These are phyloP conservation scores for Eutrema salsugineum DNA, from an alignment of 441 rosid species.

Conservation along the genomic window DNA sequence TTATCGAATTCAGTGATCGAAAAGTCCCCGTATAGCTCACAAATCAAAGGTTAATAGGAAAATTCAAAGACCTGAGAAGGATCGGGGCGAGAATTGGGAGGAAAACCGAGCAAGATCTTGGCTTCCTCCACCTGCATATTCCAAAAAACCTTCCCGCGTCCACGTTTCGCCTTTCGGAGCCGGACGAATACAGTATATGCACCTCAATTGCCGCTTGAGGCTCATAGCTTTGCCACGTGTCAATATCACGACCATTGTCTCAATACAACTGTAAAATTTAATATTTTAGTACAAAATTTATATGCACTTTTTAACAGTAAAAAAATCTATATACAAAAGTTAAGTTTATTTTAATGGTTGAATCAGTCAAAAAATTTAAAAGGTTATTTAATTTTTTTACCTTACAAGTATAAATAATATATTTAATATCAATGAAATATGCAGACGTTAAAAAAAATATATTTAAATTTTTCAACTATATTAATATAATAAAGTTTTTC, in stretches of 20 bases:
- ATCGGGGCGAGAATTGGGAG: constrained; percentile 57
- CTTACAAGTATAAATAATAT: no score
- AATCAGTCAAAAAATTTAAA: no score
- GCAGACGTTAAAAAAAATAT: no score
- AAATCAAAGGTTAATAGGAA: neutral
- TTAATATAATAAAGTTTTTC: no score
- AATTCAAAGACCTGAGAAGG: constrained; percentile 45
- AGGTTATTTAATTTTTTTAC: no score
- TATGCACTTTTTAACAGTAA: no score
- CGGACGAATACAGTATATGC: neutral
- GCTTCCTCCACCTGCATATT: constrained; percentile 78
- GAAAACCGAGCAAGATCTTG: constrained; percentile 62
- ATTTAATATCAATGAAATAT: no score
- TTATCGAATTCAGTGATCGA: neutral
- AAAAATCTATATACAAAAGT: no score
- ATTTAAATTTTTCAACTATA: no score
- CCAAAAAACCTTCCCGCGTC: constrained; percentile 13
- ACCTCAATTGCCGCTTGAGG: neutral
- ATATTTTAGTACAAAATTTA: no score
- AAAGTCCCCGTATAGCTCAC: neutral
- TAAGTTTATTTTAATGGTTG: no score
- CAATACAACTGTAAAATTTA: no score
- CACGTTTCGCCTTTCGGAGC: neutral
- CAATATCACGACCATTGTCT: neutral
- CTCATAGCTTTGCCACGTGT: neutral